Conservation (phyloP, 257 asterid genomes). For the Solanum bukasovii region DNA sequence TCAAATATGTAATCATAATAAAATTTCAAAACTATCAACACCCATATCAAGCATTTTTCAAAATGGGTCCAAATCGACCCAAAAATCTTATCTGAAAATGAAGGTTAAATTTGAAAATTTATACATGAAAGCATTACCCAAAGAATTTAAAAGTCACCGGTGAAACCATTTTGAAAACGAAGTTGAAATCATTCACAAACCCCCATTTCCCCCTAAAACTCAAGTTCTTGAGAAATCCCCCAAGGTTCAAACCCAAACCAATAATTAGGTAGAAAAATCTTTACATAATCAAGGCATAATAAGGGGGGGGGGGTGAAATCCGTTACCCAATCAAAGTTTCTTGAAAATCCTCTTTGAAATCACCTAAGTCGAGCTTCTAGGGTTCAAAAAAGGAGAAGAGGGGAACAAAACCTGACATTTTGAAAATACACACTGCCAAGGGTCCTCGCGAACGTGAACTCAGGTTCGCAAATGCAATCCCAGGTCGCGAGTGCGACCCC, state of each 20-base stretch:
- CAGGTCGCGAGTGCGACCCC: neutral
- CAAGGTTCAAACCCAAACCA: neutral
- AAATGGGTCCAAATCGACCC: neutral
- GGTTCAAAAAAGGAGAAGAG: neutral
- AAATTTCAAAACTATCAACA: neutral
- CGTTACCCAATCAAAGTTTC: neutral
- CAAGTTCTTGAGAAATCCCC: neutral
- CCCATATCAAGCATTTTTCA: too few species aligned
- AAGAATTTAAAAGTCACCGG: neutral
- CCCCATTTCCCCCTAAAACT: neutral
- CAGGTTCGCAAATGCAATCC: neutral
- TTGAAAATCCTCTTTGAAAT: too few species aligned
- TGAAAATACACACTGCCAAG: neutral
- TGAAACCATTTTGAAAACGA: neutral
- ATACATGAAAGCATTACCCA: neutral
- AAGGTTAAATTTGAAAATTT: too few species aligned
- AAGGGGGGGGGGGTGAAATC: neutral
- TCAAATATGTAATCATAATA: neutral
- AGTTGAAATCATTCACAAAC: neutral
- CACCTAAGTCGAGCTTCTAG: neutral
- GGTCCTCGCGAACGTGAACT: neutral
- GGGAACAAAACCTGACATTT: neutral
- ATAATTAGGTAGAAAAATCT: neutral
- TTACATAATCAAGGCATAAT: neutral
- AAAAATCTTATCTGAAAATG: too few species aligned